phyloP scores from a whole-genome alignment of 192 early-diverging fungal species.

The Gonapodya sp. region DNA sequence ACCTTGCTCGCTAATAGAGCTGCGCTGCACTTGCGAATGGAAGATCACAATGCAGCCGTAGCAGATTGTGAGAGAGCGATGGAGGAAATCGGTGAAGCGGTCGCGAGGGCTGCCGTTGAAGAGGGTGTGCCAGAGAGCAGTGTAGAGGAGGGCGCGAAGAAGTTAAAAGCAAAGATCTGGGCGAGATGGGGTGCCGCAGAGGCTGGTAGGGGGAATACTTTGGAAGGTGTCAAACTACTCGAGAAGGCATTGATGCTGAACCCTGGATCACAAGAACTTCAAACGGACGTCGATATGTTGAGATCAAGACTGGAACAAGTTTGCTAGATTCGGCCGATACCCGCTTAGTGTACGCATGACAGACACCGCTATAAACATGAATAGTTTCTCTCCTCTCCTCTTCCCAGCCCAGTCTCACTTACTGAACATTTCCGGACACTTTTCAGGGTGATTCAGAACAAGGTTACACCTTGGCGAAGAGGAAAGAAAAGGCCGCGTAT shows the following conservation, averaged over 20 bases:
- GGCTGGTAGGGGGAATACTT: not conserved
- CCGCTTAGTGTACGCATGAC: no score
- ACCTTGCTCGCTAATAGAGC: not conserved
- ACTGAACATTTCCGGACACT: no score
- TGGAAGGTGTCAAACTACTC: not conserved
- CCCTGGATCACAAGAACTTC: not conserved
- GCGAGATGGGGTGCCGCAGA: not conserved
- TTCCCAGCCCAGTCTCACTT: no score
- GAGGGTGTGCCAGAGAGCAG: not conserved
- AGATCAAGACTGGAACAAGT: no score
- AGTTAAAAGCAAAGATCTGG: not conserved
- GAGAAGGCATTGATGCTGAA: not conserved
- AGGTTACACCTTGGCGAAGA: no score
- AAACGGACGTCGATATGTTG: not conserved
- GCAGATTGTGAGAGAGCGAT: not conserved
- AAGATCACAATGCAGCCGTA: not conserved
- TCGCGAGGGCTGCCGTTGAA: not conserved
- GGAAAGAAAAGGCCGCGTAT: no score
- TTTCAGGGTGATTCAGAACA: no score
- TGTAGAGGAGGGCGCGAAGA: not conserved
- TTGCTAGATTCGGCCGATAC: no score
- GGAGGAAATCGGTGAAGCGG: not conserved
- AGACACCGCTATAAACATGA: no score
- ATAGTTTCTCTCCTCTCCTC: no score
- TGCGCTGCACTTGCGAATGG: not conserved